A percentile compares a stretch with the other conserved stretches of the same genome.
phyloP scores from a whole-genome alignment of 768 basidiomycete genomes.

The Favolaschia claudopus region DNA sequence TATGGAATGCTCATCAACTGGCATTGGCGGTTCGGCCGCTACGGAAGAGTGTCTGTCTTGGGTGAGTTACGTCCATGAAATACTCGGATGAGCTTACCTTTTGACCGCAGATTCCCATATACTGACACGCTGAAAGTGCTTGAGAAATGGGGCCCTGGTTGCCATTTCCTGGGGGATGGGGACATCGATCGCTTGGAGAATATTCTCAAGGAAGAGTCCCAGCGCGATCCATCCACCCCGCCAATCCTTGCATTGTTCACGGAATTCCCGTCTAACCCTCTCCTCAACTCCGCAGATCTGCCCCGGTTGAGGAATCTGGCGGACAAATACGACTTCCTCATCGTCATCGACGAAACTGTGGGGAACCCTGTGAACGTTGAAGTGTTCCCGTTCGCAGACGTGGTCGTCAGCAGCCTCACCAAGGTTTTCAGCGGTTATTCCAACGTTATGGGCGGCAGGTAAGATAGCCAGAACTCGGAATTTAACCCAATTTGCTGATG shows the following conservation, averaged over 20 bases:
- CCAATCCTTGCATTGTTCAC: slow-evolving; percentile 85
- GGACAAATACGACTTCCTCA: slow-evolving; percentile 86
- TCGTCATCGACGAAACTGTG: slow-evolving; percentile 94
- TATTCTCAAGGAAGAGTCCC: slow-evolving; percentile 57
- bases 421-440: slow-evolving; percentile 95
- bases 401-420: slow-evolving; percentile 90
- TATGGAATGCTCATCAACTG: slow-evolving; percentile 89
- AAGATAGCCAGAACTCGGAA: slow-evolving; percentile 30
- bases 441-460: slow-evolving; percentile 99
- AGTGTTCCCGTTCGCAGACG: slow-evolving; percentile 84
- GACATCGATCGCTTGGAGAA: slow-evolving; percentile 79
- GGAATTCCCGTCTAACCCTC: slow-evolving; percentile 96
- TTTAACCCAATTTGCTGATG: background rate
- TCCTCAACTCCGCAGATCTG: slow-evolving; percentile 86
- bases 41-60: slow-evolving; percentile 92
- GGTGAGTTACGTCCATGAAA: slow-evolving; percentile 57
- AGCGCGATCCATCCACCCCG: slow-evolving; percentile 50
- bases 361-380: slow-evolving; percentile 96
- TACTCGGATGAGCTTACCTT: background rate
- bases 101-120: slow-evolving; percentile 80
- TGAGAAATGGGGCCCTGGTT: slow-evolving; percentile 96
- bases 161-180: slow-evolving; percentile 83
- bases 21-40: slow-evolving; percentile 57
- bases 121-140: slow-evolving; percentile 94
- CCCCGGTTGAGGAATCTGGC: slow-evolving; percentile 78